Conservation (phyloP, 2,329 filamentous ascomycete genomes). For the Dichotomopilus funicola region DNA sequence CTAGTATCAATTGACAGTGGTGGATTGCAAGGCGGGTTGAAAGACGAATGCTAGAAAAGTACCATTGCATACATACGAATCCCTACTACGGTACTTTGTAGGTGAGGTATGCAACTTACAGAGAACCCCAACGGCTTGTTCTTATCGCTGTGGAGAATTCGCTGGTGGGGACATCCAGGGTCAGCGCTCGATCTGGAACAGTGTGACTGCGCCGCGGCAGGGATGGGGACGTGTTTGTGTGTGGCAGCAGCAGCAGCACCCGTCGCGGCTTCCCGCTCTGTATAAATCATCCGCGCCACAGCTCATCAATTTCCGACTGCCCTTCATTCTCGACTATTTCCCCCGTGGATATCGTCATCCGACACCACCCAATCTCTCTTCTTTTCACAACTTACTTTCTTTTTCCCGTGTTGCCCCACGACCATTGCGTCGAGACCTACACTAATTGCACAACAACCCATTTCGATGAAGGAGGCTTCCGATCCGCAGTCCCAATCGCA, state of each 20-base stretch:
- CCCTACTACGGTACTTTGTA: too few species aligned
- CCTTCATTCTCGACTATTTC: background rate
- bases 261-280: background rate
- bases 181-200: constrained; percentile 4
- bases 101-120: too few species aligned
- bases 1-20: too few species aligned
- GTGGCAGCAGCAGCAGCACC: background rate
- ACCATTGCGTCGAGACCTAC: constrained; percentile 9
- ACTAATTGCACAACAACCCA: constrained; percentile 1
- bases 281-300: constrained; percentile 6
- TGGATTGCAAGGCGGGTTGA: too few species aligned
- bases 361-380: background rate
- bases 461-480: constrained; percentile 58
- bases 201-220: constrained; percentile 1
- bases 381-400: background rate
- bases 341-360: too few species aligned
- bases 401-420: background rate
- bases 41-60: too few species aligned
- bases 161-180: background rate
- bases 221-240: background rate
- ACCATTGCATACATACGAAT: too few species aligned
- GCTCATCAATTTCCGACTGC: background rate
- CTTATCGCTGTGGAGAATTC: too few species aligned
- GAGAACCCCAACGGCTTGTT: too few species aligned
- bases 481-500: constrained; percentile 48